Conservation (phyloP, 441 rosid species). For the Sinapis alba region DNA sequence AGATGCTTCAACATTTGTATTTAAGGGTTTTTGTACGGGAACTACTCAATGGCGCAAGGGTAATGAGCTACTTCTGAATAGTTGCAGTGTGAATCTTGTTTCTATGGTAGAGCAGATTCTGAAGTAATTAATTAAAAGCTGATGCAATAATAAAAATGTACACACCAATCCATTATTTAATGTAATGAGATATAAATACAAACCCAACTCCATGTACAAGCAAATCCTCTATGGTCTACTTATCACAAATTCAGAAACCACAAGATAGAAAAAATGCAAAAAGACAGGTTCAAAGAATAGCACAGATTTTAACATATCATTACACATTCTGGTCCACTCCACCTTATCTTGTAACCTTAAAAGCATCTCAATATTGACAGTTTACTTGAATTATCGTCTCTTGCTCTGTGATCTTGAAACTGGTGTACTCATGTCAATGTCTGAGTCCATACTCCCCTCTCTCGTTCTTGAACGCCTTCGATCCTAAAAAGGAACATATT, state of each 20-base stretch:
- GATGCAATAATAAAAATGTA: neutral
- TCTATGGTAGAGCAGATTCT: neutral
- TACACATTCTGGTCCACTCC: neutral
- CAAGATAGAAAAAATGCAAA: constrained; percentile 4
- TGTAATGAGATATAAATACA: constrained; percentile 1
- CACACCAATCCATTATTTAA: constrained; percentile 18
- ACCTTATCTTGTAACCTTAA: neutral
- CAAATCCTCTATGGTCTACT: constrained; percentile 4
- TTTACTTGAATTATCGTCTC: constrained; percentile 12
- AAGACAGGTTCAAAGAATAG: constrained; percentile 1
- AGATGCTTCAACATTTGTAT: neutral
- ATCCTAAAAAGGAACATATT: constrained; percentile 52
- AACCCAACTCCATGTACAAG: constrained; percentile 16
- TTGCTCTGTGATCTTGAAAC: constrained; percentile 62
- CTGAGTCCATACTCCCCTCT: constrained; percentile 75
- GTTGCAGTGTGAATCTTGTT: neutral
- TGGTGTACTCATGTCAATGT: constrained; percentile 67
- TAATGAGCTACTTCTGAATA: neutral
- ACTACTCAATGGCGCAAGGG: neutral
- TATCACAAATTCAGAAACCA: neutral
- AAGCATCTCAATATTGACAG: constrained; percentile 7
- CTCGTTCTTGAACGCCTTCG: constrained; percentile 66
- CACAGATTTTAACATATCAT: neutral
- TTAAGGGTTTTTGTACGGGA: neutral
- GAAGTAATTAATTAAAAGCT: neutral